Evolutionary conservation across 805 yeast genomes (phyloP).

Genomic region (Isabelozyma pseudorhagii): DNA sequence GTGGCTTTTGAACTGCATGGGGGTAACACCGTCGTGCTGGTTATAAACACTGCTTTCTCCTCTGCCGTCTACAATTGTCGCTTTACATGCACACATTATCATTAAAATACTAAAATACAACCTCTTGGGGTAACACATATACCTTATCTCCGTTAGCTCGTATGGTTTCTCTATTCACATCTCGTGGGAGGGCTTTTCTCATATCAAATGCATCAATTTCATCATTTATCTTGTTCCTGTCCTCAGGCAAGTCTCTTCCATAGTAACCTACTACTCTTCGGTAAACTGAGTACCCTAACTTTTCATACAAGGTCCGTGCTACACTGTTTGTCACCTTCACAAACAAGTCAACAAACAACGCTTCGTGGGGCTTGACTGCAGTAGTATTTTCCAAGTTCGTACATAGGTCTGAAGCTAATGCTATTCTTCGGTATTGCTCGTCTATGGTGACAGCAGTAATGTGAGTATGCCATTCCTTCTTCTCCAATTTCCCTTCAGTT

Average conservation of each 20-base stretch:
- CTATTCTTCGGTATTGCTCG: conserved; percentile 77
- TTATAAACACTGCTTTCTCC: too few relatives aligned
- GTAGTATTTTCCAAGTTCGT: conserved; percentile 69
- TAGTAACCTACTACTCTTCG: conserved; percentile 90
- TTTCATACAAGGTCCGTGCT: conserved; percentile 81
- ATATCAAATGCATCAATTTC: conserved; percentile 84
- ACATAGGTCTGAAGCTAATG: conserved; percentile 80
- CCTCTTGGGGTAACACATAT: conserved; percentile 65
- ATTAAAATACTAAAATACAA: conserved; percentile 35
- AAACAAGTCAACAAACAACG: conserved; percentile 85
- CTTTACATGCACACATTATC: too few relatives aligned
- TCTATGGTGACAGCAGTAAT: conserved; percentile 93
- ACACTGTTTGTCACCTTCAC: conserved; percentile 81
- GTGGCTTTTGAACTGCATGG: too few relatives aligned
- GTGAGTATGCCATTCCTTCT: conserved; percentile 91
- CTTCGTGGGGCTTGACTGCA: conserved; percentile 66
- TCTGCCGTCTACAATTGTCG: too few relatives aligned
- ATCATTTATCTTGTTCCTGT: conserved; percentile 53
- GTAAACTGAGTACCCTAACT: conserved; percentile 79
- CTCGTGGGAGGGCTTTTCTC: conserved; percentile 65
- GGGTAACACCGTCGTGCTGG: too few relatives aligned
- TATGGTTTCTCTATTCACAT: conserved; percentile 49
- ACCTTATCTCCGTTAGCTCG: conserved; percentile 59
- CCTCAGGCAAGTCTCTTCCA: conserved; percentile 50
- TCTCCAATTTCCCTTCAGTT: conserved; percentile 70